Evolutionary conservation across 108 stramenopile genomes (phyloP).

Genomic region (Chaetoceros tenuissimus): DNA sequence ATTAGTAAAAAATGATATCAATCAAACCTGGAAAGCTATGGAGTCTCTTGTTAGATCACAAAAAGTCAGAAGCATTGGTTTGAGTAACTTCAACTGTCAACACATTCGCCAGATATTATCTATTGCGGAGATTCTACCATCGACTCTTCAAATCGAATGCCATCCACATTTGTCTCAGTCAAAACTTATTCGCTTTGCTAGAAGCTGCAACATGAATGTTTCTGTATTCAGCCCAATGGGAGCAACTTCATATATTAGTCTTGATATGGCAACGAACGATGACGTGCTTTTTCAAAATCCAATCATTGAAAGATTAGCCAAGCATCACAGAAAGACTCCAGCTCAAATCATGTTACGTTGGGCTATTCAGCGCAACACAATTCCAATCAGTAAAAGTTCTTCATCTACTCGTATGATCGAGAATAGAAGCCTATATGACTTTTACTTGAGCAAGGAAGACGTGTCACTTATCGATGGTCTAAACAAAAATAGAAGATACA

Average conservation of each 20-base stretch:
- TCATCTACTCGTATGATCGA: conserved; percentile 58
- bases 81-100: conserved; percentile 83
- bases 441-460: conserved; percentile 63
- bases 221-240: conserved; percentile 84
- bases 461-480: conserved; percentile 59
- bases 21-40: conserved; percentile 86
- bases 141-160: conserved; percentile 81
- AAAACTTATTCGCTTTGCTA: conserved; percentile 74
- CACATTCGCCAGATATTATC: conserved; percentile 68
- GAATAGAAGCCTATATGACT: conserved; percentile 74
- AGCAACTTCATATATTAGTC: conserved; percentile 62
- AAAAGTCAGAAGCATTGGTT: conserved; percentile 58
- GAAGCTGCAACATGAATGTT: conserved; percentile 64
- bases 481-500: conserved; percentile 82
- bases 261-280: conserved; percentile 67
- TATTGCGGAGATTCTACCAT: conserved; percentile 62
- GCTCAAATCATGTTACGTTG: conserved; percentile 87
- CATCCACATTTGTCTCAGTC: conserved; percentile 84
- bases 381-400: conserved; percentile 73
- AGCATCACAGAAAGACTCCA: conserved; percentile 55
- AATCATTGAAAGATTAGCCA: conserved; percentile 43
- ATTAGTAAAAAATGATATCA: conserved; percentile 58
- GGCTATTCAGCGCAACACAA: conserved; percentile 77
- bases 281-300: conserved; percentile 58
- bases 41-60: conserved; percentile 52